Percentiles rank a stretch among this genome's conserved stretches.
Evolutionary conservation across 495 filamentous ascomycete genomes (phyloP).

Genomic region (Penicillium silybi): DNA sequence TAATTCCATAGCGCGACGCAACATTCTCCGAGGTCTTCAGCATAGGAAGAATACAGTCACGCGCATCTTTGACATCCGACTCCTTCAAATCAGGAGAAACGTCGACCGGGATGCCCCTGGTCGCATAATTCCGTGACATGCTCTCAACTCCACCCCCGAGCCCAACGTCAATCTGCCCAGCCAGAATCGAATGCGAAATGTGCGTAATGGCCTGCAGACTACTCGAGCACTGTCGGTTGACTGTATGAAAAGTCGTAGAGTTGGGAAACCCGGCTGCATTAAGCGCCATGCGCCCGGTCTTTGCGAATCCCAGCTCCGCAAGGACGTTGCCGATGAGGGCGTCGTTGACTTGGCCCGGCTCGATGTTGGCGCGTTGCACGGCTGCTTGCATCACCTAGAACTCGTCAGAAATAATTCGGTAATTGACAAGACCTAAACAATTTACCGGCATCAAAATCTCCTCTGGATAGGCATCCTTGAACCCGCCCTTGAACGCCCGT

Average conservation of each 20-base stretch:
- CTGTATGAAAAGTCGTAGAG: constrained; percentile 64
- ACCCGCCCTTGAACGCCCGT: constrained; percentile 69
- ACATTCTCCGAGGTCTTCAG: constrained; percentile 90
- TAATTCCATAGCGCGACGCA: constrained; percentile 70
- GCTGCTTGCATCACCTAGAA: constrained; percentile 35
- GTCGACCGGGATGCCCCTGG: constrained; percentile 65
- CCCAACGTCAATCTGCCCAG: constrained; percentile 73
- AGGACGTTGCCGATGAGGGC: constrained; percentile 76
- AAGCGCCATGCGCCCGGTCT: constrained; percentile 74
- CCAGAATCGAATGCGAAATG: constrained; percentile 72
- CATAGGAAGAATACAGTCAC: constrained; percentile 81
- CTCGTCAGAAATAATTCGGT: not conserved
- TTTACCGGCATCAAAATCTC: constrained; percentile 64
- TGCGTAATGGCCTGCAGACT: constrained; percentile 84
- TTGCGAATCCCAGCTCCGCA: constrained; percentile 74
- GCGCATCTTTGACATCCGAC: constrained; percentile 58
- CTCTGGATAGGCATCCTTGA: constrained; percentile 84
- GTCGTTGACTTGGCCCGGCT: constrained; percentile 60
- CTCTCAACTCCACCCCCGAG: constrained; percentile 76
- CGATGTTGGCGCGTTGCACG: constrained; percentile 46
- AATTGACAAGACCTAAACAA: not conserved
- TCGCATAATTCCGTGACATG: constrained; percentile 67
- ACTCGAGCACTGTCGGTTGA: constrained; percentile 87
- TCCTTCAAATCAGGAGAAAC: constrained; percentile 58
- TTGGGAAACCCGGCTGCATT: constrained; percentile 86